Evolutionary conservation across 805 yeast genomes (phyloP).

Genomic region (Huiozyma sinensis): DNA sequence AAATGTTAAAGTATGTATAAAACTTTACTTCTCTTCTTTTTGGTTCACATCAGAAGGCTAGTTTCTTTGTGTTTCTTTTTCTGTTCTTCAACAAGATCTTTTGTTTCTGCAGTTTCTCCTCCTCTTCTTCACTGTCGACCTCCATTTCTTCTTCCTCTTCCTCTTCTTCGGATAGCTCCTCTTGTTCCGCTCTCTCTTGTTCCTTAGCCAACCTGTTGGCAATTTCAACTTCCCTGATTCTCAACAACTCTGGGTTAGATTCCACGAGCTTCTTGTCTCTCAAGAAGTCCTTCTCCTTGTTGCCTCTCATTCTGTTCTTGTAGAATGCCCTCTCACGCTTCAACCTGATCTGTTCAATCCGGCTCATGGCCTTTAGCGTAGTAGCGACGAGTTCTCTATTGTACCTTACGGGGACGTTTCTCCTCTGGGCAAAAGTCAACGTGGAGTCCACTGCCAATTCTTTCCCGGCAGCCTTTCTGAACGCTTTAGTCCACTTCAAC

Average conservation of each 20-base stretch:
- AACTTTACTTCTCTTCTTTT: no score
- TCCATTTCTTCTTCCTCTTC: slow-evolving; percentile 37
- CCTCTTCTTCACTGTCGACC: slow-evolving; percentile 39
- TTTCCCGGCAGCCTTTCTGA: slow-evolving; percentile 97
- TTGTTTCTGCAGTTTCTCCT: slow-evolving; percentile 38
- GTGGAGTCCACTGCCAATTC: slow-evolving; percentile 97
- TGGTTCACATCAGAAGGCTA: slow-evolving; percentile 21
- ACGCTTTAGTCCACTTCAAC: slow-evolving; percentile 96
- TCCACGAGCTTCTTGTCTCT: slow-evolving; percentile 84
- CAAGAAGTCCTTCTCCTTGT: slow-evolving; percentile 75
- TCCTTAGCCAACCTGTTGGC: slow-evolving; percentile 63
- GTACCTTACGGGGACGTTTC: slow-evolving; percentile 96
- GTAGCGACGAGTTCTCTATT: slow-evolving; percentile 93
- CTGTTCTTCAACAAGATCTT: slow-evolving; percentile 52
- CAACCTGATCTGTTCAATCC: slow-evolving; percentile 91
- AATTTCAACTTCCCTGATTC: slow-evolving; percentile 87
- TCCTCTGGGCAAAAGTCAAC: slow-evolving; percentile 89
- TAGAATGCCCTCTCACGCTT: slow-evolving; percentile 97
- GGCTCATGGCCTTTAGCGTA: slow-evolving; percentile 88
- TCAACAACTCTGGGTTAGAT: slow-evolving; percentile 77
- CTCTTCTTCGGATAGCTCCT: slow-evolving; percentile 34
- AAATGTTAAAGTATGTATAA: no score
- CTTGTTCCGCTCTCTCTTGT: slow-evolving; percentile 45
- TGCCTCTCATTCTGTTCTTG: slow-evolving; percentile 98
- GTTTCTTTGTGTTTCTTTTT: slow-evolving; percentile 35